phyloP scores from a whole-genome alignment of 805 yeast genomes.

The Candida ficus region DNA sequence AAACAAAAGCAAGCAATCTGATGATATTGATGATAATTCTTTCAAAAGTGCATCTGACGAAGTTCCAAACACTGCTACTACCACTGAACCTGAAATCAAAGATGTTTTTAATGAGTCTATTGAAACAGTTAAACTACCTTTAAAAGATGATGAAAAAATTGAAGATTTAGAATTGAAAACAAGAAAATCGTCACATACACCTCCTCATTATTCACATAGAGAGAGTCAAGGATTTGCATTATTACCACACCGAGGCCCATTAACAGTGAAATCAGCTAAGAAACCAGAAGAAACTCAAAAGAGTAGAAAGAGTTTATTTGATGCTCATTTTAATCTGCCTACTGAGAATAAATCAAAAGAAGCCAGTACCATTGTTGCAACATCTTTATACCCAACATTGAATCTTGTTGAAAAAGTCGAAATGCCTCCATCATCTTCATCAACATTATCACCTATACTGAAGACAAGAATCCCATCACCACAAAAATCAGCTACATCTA shows the following conservation, averaged over 20 bases:
- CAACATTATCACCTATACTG: constrained; percentile 8
- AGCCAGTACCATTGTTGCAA: constrained; percentile 6
- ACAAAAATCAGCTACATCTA: constrained; percentile 1
- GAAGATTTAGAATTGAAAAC: background rate
- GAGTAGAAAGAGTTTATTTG: constrained; percentile 17
- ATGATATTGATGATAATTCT: constrained; percentile 14
- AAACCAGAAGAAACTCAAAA: constrained; percentile 9
- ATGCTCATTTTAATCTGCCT: constrained; percentile 7
- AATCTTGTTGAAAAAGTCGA: constrained; percentile 5
- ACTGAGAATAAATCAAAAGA: constrained; percentile 9
- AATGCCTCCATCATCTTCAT: background rate
- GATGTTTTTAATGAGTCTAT: constrained; percentile 8
- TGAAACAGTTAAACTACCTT: constrained; percentile 17
- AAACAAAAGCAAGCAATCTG: constrained; percentile 22
- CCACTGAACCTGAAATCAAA: constrained; percentile 13
- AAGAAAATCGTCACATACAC: constrained; percentile 11
- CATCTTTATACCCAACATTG: constrained; percentile 19
- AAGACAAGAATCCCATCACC: constrained; percentile 7
- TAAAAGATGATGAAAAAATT: constrained; percentile 15
- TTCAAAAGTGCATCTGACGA: constrained; percentile 21
- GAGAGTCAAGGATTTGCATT: constrained; percentile 28
- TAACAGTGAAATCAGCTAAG: constrained; percentile 25
- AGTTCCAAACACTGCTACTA: constrained; percentile 9
- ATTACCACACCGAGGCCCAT: constrained; percentile 26
- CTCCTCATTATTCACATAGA: constrained; percentile 20